phyloP scores from a whole-genome alignment of 805 yeast species.

The Candida khao-thaluensis region DNA sequence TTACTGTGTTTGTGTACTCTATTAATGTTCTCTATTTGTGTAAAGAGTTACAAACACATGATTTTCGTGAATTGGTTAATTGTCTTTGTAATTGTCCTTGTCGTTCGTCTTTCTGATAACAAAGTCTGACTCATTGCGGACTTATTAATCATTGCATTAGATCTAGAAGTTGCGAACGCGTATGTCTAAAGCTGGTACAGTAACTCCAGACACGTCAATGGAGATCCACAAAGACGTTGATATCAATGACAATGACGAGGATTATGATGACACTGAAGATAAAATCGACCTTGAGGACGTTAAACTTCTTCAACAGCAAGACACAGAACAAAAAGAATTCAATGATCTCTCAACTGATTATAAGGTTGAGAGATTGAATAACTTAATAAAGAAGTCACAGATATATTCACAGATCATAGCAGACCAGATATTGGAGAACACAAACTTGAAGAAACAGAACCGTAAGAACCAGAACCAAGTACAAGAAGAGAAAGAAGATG shows the following conservation, averaged over 20 bases:
- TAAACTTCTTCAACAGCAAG: not conserved
- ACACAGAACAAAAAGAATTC: constrained; percentile 33
- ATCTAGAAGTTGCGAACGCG: too few relatives aligned
- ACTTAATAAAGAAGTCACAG: constrained; percentile 82
- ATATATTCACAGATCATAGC: constrained; percentile 84
- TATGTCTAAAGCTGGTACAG: constrained; percentile 3
- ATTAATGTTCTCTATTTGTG: too few relatives aligned
- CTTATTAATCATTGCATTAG: too few relatives aligned
- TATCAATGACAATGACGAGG: not conserved
- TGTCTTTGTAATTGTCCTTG: too few relatives aligned
- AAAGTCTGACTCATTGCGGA: too few relatives aligned
- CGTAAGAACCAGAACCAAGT: not conserved
- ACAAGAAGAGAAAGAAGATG: not conserved
- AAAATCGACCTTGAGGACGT: constrained; percentile 6
- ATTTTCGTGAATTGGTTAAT: too few relatives aligned
- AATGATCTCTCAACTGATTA: constrained; percentile 48
- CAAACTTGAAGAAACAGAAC: constrained; percentile 22
- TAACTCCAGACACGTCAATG: constrained; percentile 9
- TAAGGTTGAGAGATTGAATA: constrained; percentile 66
- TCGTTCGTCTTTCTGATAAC: too few relatives aligned
- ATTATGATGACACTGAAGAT: not conserved
- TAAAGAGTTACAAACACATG: too few relatives aligned
- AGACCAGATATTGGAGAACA: constrained; percentile 59
- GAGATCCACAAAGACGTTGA: not conserved
- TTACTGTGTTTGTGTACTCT: too few relatives aligned